phyloP scores from a whole-genome alignment of 768 basidiomycete species.

The Lyophyllum shimeji region DNA sequence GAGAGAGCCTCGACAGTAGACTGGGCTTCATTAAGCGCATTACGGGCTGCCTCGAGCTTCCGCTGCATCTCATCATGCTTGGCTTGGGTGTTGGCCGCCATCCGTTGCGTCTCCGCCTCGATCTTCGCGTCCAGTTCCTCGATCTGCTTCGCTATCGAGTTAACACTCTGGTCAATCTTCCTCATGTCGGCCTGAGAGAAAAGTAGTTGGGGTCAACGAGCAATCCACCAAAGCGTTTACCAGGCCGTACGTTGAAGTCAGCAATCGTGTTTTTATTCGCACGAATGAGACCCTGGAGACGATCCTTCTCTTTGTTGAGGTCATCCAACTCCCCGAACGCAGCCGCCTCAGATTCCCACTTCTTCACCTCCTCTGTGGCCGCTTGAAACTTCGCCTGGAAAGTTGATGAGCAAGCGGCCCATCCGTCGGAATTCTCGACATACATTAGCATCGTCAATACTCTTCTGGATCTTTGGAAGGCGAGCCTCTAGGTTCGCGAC shows the following conservation, averaged over 20 bases:
- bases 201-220: conserved; percentile 4
- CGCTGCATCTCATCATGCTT: conserved; percentile 59
- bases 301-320: conserved; percentile 36
- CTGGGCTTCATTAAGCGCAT: conserved; percentile 39
- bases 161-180: conserved; percentile 43
- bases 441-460: conserved; percentile 34
- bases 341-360: conserved; percentile 27
- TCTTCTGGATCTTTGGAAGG: conserved; percentile 38
- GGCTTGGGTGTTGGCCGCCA: conserved; percentile 56
- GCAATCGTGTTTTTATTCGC: conserved; percentile 42
- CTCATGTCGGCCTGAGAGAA: conserved; percentile 47
- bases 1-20: conserved; percentile 25
- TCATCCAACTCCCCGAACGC: conserved; percentile 33
- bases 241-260: conserved; percentile 42
- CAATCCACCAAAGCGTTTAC: neutral
- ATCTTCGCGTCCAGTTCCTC: conserved; percentile 48
- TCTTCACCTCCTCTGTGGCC: conserved; percentile 30
- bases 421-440: conserved; percentile 3
- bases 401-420: neutral
- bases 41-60: conserved; percentile 48
- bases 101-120: conserved; percentile 48
- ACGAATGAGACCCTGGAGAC: conserved; percentile 46
- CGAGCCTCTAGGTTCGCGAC: conserved; percentile 32
- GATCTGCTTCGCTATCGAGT: conserved; percentile 31
- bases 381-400: conserved; percentile 29